Base-by-base conservation (phyloP, 2,329 filamentous ascomycete species). In the Huntiella bhutanensis region DNA sequence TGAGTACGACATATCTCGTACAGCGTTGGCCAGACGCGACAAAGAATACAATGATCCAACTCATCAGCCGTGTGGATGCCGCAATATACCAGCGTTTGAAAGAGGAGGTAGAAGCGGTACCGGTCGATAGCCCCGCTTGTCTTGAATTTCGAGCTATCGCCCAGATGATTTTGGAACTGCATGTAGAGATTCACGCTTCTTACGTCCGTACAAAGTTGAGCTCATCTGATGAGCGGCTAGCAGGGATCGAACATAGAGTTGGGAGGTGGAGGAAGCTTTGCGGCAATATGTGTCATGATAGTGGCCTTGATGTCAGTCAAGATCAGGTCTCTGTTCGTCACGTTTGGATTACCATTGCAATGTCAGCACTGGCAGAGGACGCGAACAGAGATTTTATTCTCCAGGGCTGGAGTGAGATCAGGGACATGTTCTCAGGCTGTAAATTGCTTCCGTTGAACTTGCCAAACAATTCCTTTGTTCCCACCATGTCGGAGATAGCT, bases 381-480 rank as follows among this genome's bases (percentile, higher is more conserved):
- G 65, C 70, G 1, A 61, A 70, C 15, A 60, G 71, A 13, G 72
- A 77, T 17, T 71, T 76, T 47, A 63, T 75, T 40, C 62, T 76
- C 1, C 63, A 67, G 32, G 70, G 72, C 55, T 77, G 73, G 71
- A 69, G 69, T 35, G 74, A 70, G 33, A 58, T 77, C 12, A 66
- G 71, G 12, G 70, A 74, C 48, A 64, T 66, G 15, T 59, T 76
- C 17, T 55, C 58, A 43, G 4, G 6, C 28, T 11, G 63, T 33
- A 56, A 61, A 2, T 54, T 62, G 1, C 53, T 62, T 3, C 62
- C 66, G 0, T 72, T 82, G 10, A 65, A 69, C 33, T 66, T 96
- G 0, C 73, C 80, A 3, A 96, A 98, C 59, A 96, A 94, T 56
- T 73, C 76, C 1, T 73, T 87, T 15, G 93, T 98, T 78, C 76